A percentile compares a stretch with the other conserved stretches of the same genome.
Conservation (phyloP, 352 stramenopile genomes). For the Pythium chondricola region DNA sequence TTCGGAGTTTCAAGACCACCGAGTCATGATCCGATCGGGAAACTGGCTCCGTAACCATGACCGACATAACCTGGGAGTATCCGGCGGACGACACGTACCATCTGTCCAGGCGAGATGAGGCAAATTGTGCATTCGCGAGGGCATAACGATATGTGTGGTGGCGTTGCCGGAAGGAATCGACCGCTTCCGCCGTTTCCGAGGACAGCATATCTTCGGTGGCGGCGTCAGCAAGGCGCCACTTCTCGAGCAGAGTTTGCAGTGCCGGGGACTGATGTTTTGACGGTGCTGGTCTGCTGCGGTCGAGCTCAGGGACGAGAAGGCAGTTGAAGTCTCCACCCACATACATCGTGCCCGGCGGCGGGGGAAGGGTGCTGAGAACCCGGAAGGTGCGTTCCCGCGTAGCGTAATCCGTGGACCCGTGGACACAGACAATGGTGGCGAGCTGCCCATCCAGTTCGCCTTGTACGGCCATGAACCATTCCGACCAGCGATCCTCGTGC, state of each 20-base stretch:
- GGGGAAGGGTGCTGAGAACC: background rate
- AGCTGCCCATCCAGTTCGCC: background rate
- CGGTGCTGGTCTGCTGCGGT: background rate
- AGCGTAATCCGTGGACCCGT: background rate
- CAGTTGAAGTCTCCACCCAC: conserved; percentile 4
- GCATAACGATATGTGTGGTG: background rate
- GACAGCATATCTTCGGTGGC: background rate
- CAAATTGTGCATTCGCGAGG: too few species aligned
- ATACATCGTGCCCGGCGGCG: background rate
- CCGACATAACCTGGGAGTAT: too few species aligned
- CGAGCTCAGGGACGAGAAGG: background rate
- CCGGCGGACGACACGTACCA: too few species aligned
- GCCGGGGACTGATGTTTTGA: background rate
- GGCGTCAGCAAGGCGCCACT: background rate
- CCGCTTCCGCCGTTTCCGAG: background rate
- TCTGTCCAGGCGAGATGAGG: too few species aligned
- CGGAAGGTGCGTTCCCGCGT: background rate
- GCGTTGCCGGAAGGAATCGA: background rate
- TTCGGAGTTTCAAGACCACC: too few species aligned
- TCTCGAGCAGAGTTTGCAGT: background rate
- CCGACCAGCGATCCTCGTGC: background rate
- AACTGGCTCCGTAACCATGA: too few species aligned
- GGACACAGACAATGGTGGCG: background rate
- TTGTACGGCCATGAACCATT: background rate
- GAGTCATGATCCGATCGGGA: too few species aligned